These are phyloP conservation scores for Leptodontidium sp. DNA, from an alignment of 2,329 filamentous ascomycete species.

Conservation along the genomic window DNA sequence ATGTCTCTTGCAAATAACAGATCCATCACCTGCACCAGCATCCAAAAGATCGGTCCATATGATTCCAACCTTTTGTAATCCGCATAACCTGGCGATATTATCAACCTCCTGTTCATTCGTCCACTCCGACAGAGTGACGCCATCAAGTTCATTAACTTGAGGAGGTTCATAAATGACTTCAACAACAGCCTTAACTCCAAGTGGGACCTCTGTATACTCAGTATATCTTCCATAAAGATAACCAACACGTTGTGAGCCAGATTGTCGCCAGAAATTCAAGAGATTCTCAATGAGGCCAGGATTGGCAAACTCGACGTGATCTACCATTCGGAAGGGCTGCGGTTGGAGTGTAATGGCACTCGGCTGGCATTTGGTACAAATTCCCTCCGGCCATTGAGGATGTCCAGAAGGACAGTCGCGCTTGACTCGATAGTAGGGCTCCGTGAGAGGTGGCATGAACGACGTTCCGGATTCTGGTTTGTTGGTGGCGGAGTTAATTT, in stretches of 20 bases:
- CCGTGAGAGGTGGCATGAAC: conserved; percentile 92
- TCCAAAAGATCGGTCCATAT: conserved; percentile 95
- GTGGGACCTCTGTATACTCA: conserved; percentile 90
- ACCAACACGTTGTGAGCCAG: conserved; percentile 83
- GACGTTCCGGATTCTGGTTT: conserved; percentile 93
- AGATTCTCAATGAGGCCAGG: conserved; percentile 87
- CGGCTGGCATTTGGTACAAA: conserved; percentile 97
- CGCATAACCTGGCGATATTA: conserved; percentile 81
- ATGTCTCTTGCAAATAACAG: conserved; percentile 93
- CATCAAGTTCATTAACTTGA: conserved; percentile 87
- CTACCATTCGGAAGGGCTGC: conserved; percentile 94
- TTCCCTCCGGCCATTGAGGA: conserved; percentile 91
- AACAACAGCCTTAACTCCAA: conserved; percentile 94
- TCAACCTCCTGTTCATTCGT: conserved; percentile 84
- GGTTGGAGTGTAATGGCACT: conserved; percentile 95
- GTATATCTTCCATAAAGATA: conserved; percentile 91
- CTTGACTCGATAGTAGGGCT: conserved; percentile 91
- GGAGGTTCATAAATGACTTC: conserved; percentile 98
- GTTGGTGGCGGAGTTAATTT: conserved; percentile 95
- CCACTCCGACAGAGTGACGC: conserved; percentile 86
- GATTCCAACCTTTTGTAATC: conserved; percentile 86
- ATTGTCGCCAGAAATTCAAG: conserved; percentile 89
- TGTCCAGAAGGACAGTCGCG: conserved; percentile 92
- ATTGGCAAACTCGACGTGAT: conserved; percentile 95
- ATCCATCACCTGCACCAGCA: conserved; percentile 80